These are phyloP conservation scores for Nakazawaea ishiwadae DNA, from an alignment of 805 yeast species.

Conservation along the genomic window DNA sequence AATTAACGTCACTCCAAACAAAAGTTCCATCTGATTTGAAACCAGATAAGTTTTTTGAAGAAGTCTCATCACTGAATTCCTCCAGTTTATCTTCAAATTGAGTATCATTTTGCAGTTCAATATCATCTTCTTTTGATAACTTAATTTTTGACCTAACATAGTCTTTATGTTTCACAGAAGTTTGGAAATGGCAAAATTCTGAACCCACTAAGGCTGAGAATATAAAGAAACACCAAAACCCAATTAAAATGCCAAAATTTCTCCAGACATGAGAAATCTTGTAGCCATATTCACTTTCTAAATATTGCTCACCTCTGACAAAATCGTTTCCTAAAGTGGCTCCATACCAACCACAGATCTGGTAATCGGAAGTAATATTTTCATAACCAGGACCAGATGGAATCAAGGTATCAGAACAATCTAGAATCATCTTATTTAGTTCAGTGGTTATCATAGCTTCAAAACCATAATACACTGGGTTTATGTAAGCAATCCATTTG, in stretches of 20 bases:
- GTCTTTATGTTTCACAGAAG: slow-evolving; percentile 3
- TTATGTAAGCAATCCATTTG: slow-evolving; percentile 57
- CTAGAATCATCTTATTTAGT: slow-evolving; percentile 26
- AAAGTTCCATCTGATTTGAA: slow-evolving; percentile 43
- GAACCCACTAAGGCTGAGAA: slow-evolving; percentile 11
- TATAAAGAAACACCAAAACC: slow-evolving; percentile 1
- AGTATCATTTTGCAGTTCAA: background rate
- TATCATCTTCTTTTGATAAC: background rate
- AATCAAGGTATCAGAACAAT: slow-evolving; percentile 28
- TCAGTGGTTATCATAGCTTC: slow-evolving; percentile 36
- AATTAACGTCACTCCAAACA: slow-evolving; percentile 76
- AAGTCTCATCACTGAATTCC: slow-evolving; percentile 12
- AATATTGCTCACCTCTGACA: slow-evolving; percentile 59
- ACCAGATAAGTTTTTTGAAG: background rate
- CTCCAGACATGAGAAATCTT: slow-evolving; percentile 33
- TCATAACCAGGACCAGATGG: slow-evolving; percentile 57
- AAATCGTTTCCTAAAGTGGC: slow-evolving; percentile 42
- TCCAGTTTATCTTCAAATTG: slow-evolving; percentile 14
- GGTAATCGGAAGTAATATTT: slow-evolving; percentile 30
- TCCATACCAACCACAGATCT: slow-evolving; percentile 51
- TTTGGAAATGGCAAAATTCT: slow-evolving; percentile 13
- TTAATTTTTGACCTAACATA: background rate
- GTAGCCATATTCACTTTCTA: slow-evolving; percentile 43
- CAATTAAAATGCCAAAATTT: slow-evolving; percentile 30
- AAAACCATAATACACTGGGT: slow-evolving; percentile 55